Base-by-base conservation (phyloP, 108 stramenopile species). In the Craspedostauros australis region DNA sequence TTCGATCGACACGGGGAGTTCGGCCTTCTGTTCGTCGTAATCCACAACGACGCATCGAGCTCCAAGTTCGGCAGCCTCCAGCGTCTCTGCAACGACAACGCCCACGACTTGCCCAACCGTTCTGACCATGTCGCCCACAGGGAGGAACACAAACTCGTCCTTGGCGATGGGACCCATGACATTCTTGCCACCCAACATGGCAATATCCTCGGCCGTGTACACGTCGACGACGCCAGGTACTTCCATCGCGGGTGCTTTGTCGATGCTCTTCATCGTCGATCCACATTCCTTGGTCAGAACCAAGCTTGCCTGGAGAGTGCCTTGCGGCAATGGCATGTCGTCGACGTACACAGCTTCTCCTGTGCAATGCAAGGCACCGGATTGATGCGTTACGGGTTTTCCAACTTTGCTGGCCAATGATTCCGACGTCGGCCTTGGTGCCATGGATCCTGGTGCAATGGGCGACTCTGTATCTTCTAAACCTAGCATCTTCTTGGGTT, bases 261-360 rank as follows among this genome's bases (percentile, higher is more conserved):
- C 84, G 8, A 97, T 71, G 4, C 54, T 48, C 24, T 80, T 57
- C 32, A 97, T 62, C 6, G 59, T 38, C 20, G 61, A 82, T 39
- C 93, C 82, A 27, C 88, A 79, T 41, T 73, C 55, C 4, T 62
- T 63, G 7, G 91, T 68, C 21, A 85, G 54, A n/a, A 97, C 78
- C 20, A 97, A 80, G 14, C 68, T 67, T 18, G 73, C 94, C 30
- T 93, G 91, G 4, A 97, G 75, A 16, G 84, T 66, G 36, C 84
- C 74, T 11, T 66, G 34, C 8, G 94, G 91, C 21, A 83, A 56
- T 19, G 90, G 89, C 40, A 93, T 88, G 54, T 97, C 96, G 60
- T 95, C 96, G 11, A 66, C 58, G 72, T 97, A 97, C 7, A 65
- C 28, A 16, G 96, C 96, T 59, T 96, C 96, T 20, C 96, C 94